Conservation (phyloP, 257 asterid species). For the Knoxia roxburghii region DNA sequence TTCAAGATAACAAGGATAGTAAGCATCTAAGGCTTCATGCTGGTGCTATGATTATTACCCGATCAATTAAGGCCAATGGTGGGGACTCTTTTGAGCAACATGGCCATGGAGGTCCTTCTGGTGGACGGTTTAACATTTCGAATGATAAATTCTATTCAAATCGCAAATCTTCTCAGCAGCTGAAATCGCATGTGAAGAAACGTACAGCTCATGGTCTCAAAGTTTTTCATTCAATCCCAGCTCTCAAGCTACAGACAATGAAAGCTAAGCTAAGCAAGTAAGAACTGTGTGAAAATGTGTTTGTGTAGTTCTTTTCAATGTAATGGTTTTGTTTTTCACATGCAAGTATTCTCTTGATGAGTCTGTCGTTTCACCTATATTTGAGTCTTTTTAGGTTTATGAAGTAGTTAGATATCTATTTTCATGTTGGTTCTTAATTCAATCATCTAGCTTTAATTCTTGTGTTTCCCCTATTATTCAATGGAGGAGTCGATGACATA, state of each 20-base stretch:
- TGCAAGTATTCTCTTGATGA: not conserved
- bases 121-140: constrained; percentile 82
- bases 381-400: not conserved
- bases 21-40: constrained; percentile 74
- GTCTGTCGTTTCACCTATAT: not conserved
- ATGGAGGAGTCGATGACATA: not conserved
- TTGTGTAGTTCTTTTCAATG: not conserved
- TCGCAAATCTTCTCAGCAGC: constrained; percentile 92
- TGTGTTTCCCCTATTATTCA: not conserved
- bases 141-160: constrained; percentile 89
- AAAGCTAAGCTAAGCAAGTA: constrained; percentile 97
- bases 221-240: constrained; percentile 93
- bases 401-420: not conserved
- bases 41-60: constrained; percentile 84
- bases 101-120: constrained; percentile 53
- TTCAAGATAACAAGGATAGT: constrained; percentile 57
- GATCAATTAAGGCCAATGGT: constrained; percentile 41
- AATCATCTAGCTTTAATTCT: not conserved
- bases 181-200: constrained; percentile 85
- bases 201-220: constrained; percentile 87
- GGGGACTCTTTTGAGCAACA: constrained; percentile 65
- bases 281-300: constrained; percentile 12
- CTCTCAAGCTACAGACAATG: constrained; percentile 92
- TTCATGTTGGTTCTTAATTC: not conserved
- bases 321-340: not conserved